Percentiles rank a stretch among this genome's conserved stretches.
These are phyloP conservation scores for Aspergillus biplanus DNA, from an alignment of 495 filamentous ascomycete species.

Conservation along the genomic window DNA sequence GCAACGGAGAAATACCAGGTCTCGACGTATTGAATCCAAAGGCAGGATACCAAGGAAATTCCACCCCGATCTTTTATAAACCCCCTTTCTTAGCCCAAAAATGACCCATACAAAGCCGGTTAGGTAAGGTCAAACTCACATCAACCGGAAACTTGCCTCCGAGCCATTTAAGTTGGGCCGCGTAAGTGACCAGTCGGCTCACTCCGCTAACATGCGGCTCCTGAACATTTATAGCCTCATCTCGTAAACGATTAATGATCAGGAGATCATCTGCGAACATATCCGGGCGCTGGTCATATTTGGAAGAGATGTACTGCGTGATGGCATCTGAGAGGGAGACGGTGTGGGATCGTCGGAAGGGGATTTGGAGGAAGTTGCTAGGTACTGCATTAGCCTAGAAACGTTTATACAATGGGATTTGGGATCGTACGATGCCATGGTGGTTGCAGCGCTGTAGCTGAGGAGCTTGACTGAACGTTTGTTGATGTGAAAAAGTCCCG, in stretches of 20 bases:
- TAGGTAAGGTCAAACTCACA: constrained; percentile 53
- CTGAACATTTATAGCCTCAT: constrained; percentile 80
- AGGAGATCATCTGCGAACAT: constrained; percentile 93
- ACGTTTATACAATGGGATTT: neutral
- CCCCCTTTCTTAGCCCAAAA: neutral
- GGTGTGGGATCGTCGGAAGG: constrained; percentile 82
- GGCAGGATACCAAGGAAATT: constrained; percentile 94
- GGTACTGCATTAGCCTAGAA: constrained; percentile 1
- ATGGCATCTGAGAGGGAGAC: constrained; percentile 80
- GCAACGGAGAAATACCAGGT: constrained; percentile 54
- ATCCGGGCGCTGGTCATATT: constrained; percentile 99
- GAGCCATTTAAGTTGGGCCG: constrained; percentile 92
- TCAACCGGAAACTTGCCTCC: constrained; percentile 96
- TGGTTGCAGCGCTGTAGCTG: constrained; percentile 20
- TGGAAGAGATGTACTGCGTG: constrained; percentile 93
- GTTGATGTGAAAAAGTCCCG: constrained; percentile 38
- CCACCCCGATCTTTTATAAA: constrained; percentile 74
- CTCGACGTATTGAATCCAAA: constrained; percentile 85
- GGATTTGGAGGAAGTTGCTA: constrained; percentile 66
- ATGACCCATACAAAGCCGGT: no score
- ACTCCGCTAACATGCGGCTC: constrained; percentile 92
- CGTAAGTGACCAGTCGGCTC: constrained; percentile 83
- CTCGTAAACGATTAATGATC: constrained; percentile 79
- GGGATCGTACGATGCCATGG: constrained; percentile 48
- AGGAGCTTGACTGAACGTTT: constrained; percentile 23